Evolutionary conservation across 2,329 filamentous ascomycete genomes (phyloP).

Genomic region (Arthrinium phaeospermum): DNA sequence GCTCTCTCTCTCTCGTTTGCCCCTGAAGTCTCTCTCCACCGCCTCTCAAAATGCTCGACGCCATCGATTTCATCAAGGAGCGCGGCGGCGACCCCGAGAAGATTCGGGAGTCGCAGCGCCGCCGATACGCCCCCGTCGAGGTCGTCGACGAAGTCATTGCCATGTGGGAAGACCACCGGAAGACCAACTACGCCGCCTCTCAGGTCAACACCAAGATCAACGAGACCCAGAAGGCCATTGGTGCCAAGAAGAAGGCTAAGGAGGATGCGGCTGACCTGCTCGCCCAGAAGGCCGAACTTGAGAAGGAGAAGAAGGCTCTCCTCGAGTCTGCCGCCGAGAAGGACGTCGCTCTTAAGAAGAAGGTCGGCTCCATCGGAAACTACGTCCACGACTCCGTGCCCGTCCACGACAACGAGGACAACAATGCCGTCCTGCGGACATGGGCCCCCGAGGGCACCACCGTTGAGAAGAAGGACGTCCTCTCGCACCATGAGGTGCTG

Average conservation of each 20-base stretch:
- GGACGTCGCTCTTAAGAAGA: conserved; percentile 73
- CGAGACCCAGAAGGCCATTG: conserved; percentile 87
- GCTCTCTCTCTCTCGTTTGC: neutral
- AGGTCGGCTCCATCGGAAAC: conserved; percentile 86
- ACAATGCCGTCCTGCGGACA: conserved; percentile 77
- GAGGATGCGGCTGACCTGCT: conserved; percentile 84
- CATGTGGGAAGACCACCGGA: conserved; percentile 84
- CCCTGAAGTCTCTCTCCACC: neutral
- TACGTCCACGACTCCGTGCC: conserved; percentile 76
- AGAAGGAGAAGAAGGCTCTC: conserved; percentile 81
- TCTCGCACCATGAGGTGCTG: conserved; percentile 96
- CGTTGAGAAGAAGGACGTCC: conserved; percentile 75
- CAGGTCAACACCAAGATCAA: conserved; percentile 88
- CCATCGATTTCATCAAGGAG: conserved; percentile 80
- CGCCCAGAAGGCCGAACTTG: conserved; percentile 75
- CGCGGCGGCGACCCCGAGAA: conserved; percentile 89
- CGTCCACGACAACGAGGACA: conserved; percentile 59
- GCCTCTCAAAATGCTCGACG: conserved; percentile 68
- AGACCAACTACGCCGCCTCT: conserved; percentile 77
- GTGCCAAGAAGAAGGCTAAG: conserved; percentile 91
- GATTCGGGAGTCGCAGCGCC: conserved; percentile 90
- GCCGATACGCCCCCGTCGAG: conserved; percentile 79
- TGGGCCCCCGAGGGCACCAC: conserved; percentile 81
- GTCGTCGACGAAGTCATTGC: conserved; percentile 89
- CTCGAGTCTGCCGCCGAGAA: conserved; percentile 78